Base-by-base conservation (phyloP, 2,329 filamentous ascomycete genomes). In the Arthrinium puccinioides region DNA sequence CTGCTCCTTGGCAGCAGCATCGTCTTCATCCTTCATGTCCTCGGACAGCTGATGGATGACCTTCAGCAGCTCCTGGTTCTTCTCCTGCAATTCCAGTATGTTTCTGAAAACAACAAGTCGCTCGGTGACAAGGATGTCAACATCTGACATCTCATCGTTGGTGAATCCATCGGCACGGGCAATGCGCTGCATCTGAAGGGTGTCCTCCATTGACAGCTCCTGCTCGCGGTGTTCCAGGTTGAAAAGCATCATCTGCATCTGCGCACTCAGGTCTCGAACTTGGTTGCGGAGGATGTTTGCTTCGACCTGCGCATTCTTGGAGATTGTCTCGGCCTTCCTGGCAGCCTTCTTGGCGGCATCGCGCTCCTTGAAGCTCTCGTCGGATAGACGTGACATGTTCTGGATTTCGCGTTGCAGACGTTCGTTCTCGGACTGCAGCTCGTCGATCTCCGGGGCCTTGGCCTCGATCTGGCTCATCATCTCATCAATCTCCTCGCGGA, bases 21-120 rank as follows among this genome's bases (percentile, higher is more conserved):
- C 87, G 56, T 96, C 89, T 49, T 90, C 86, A 36, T 85, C 89
- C 62, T 97, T 92, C 72, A 96, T 87, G 58, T 86, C 79, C 43
- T 90, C 84, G 8, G 87, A 88, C 11, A 98, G 70, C 47, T 94
- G 79, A 26, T 90, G 80, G 5, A 88, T 85, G 48, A 94, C 80
- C 34, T 82, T 80, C 18, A 96, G 70, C 15, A 96, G 72, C 46
- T 92, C 84, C 43, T 84, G 72, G 46, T 98, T 97, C 67, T 94
- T 88, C 41, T 84, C 75, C 54, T 96, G 88, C 9, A 98, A 69
- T 38, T 94, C 85, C 40, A 77, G 71, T 26, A 96, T 78, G 46
- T 88, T 82, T 51, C 85, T 87, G 75, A 94, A 98, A 1, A 88
- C 79, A 8, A 89, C 84, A n/a, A 97, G 70, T 43, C 89, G 83